Evolutionary conservation across 2,329 filamentous ascomycete genomes (phyloP).

Genomic region (Sporothrix pseudoabietina): DNA sequence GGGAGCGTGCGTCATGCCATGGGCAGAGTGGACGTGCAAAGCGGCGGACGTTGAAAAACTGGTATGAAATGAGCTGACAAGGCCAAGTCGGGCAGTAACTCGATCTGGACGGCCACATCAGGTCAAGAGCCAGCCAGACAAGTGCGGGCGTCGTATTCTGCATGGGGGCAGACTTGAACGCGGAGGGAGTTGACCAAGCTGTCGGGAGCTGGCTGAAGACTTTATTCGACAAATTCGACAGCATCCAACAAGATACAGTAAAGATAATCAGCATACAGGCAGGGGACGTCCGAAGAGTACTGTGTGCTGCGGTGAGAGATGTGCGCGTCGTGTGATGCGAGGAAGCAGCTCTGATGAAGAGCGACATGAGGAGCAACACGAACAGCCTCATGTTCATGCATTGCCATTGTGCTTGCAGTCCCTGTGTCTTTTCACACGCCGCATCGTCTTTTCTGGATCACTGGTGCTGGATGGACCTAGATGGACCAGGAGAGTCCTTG

Average conservation of each 20-base stretch:
- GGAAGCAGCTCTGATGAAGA: conserved; percentile 1
- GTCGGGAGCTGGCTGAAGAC: conserved; percentile 20
- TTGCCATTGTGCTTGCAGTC: neutral
- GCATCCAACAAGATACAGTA: neutral
- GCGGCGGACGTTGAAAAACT: neutral
- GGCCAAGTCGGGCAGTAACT: conserved; percentile 21
- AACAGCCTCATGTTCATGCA: conserved; percentile 10
- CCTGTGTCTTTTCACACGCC: conserved; percentile 14
- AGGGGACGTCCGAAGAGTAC: neutral
- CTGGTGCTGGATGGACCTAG: neutral
- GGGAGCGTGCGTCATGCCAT: conserved; percentile 19
- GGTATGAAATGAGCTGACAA: neutral
- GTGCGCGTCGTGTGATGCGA: conserved; percentile 16
- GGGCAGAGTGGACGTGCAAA: neutral
- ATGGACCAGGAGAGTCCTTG: conserved; percentile 5
- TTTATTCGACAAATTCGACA: neutral
- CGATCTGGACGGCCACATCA: conserved; percentile 12
- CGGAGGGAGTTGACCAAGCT: conserved; percentile 24
- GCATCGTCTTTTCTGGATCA: neutral
- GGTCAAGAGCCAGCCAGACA: neutral
- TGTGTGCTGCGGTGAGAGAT: neutral
- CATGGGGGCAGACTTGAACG: neutral
- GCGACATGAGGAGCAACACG: neutral
- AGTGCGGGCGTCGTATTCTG: conserved; percentile 22
- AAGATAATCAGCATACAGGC: neutral